These are phyloP conservation scores for Cercospora sp. DNA, from an alignment of 2,329 filamentous ascomycete genomes.

Conservation along the genomic window DNA sequence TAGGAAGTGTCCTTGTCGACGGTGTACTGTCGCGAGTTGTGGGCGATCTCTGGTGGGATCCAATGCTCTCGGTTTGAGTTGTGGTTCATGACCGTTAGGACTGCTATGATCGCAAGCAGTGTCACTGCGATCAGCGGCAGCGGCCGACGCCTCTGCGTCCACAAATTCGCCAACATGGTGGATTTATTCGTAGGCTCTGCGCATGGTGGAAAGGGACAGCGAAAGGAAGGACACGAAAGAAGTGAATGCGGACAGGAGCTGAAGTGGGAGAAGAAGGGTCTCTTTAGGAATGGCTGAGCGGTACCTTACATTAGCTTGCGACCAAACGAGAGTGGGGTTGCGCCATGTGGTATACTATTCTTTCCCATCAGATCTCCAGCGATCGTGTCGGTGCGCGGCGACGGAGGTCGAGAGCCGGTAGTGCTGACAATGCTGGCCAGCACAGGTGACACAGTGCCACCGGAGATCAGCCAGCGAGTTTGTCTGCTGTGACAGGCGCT, in stretches of 20 bases:
- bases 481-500: not conserved
- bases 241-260: constrained; percentile 1
- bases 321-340: constrained; percentile 6
- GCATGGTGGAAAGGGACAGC: not conserved
- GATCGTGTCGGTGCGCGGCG: not conserved
- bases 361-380: not conserved
- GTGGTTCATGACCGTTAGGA: not conserved
- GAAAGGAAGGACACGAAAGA: not conserved
- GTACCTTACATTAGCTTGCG: constrained; percentile 12
- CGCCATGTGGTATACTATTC: constrained; percentile 4
- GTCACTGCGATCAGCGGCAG: constrained; percentile 3
- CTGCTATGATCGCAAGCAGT: not conserved
- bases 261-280: constrained; percentile 8
- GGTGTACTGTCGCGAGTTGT: constrained; percentile 6
- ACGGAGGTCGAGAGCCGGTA: not conserved
- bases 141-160: constrained; percentile 7
- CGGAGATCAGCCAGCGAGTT: constrained; percentile 5
- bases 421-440: constrained; percentile 5
- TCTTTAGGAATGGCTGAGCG: not conserved
- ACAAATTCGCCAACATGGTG: constrained; percentile 4
- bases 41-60: constrained; percentile 3
- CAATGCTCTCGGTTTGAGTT: constrained; percentile 9
- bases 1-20: not conserved
- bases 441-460: not conserved
- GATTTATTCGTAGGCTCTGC: not conserved